phyloP scores from a whole-genome alignment of 164 flowering plant genomes.

The Akebia trifoliata region DNA sequence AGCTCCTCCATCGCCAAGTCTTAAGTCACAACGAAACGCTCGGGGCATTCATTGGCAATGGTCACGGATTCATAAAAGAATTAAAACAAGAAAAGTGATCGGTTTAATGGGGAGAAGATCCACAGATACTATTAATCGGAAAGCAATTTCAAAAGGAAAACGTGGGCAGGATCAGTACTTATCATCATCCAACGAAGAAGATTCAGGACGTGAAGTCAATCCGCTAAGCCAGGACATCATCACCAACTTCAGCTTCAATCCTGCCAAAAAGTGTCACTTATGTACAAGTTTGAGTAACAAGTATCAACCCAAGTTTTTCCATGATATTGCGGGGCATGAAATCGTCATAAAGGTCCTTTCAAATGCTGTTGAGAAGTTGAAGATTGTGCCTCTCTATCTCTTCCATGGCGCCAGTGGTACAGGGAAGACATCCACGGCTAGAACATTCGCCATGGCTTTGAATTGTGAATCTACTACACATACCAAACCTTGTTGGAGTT shows the following conservation, averaged over 20 bases:
- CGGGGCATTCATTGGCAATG: slow-evolving; percentile 16
- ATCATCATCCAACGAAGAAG: slow-evolving; percentile 18
- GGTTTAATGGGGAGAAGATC: slow-evolving; percentile 5
- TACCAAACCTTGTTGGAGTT: slow-evolving; percentile 35
- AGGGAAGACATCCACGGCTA: slow-evolving; percentile 39
- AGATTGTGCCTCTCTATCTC: slow-evolving; percentile 29
- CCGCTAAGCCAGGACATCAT: slow-evolving; percentile 5
- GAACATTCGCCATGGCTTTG: slow-evolving; percentile 32
- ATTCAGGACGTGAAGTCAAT: slow-evolving; percentile 1
- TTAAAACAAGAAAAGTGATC: slow-evolving; percentile 12
- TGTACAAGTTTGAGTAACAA: slow-evolving; percentile 19
- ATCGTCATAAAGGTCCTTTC: slow-evolving; percentile 23
- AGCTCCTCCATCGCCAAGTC: neutral
- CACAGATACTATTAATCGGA: neutral
- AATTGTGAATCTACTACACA: slow-evolving; percentile 26
- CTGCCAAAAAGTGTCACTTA: slow-evolving; percentile 8
- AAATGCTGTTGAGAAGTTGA: slow-evolving; percentile 25
- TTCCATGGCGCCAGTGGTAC: slow-evolving; percentile 44
- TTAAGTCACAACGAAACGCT: slow-evolving; percentile 1
- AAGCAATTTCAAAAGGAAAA: slow-evolving; percentile 7
- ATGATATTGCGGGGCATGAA: slow-evolving; percentile 31
- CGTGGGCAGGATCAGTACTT: neutral
- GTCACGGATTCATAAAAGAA: slow-evolving; percentile 17
- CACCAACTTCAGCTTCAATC: slow-evolving; percentile 7
- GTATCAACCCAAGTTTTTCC: slow-evolving; percentile 28